These are phyloP conservation scores for Calonectria pauciramosa DNA, from an alignment of 2,329 filamentous ascomycete genomes.

Conservation along the genomic window DNA sequence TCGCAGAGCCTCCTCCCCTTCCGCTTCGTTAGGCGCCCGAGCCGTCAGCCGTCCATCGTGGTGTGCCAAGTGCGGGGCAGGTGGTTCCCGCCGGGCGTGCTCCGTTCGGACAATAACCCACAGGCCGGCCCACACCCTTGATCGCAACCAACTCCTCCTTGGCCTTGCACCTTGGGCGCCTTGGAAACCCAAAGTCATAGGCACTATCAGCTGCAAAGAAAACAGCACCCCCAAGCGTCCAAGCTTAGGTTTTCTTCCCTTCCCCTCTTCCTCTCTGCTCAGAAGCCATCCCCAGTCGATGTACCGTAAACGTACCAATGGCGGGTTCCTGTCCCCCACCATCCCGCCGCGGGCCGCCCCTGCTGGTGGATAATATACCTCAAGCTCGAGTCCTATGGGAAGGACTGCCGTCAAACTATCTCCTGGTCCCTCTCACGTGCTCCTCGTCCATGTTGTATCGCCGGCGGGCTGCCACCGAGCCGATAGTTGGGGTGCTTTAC, in stretches of 20 bases:
- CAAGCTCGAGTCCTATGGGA: neutral
- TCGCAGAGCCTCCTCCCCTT: neutral
- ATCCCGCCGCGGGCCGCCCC: conserved; percentile 3
- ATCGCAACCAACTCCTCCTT: neutral
- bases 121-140: neutral
- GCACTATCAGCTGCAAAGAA: neutral
- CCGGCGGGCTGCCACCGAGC: neutral
- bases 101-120: neutral
- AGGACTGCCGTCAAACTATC: neutral
- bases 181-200: neutral
- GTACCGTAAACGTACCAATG: conserved; percentile 1
- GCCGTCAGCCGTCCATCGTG: neutral
- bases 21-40: neutral
- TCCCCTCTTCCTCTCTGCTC: neutral
- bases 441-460: neutral
- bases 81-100: neutral
- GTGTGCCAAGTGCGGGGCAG: conserved; percentile 1
- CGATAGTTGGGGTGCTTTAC: neutral
- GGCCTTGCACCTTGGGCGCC: neutral
- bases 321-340: neutral
- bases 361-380: conserved; percentile 9
- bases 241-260: neutral
- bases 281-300: neutral
- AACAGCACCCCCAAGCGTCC: neutral
- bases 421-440: neutral